Evolutionary conservation across 768 basidiomycete species (phyloP).

Genomic region (Neoboletus magnificus): DNA sequence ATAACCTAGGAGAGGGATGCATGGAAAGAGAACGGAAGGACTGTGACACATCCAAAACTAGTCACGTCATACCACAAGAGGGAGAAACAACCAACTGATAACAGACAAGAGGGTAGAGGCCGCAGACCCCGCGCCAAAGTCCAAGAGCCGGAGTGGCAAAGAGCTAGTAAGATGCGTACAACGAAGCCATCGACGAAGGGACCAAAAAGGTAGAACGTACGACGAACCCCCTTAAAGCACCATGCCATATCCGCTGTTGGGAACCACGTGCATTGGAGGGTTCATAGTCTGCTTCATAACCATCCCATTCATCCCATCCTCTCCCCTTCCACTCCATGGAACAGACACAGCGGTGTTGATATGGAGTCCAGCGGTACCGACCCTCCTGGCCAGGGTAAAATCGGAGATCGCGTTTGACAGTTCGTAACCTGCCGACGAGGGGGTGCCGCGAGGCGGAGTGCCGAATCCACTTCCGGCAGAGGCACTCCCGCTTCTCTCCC

Average conservation of each 20-base stretch:
- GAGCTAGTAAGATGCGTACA: constrained; percentile 8
- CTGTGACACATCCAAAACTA: constrained; percentile 15
- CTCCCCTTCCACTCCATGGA: constrained; percentile 25
- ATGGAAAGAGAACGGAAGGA: constrained; percentile 1
- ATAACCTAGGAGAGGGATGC: constrained; percentile 4
- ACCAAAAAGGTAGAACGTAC: constrained; percentile 4
- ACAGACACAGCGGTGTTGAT: constrained; percentile 24
- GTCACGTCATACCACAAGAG: constrained; percentile 10
- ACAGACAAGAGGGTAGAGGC: constrained; percentile 8
- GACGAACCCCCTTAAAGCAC: constrained; percentile 31
- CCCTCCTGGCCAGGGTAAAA: constrained; percentile 24
- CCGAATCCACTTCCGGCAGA: constrained; percentile 33
- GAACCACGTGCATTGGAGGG: constrained; percentile 38
- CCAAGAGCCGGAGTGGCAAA: constrained; percentile 12
- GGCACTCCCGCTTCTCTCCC: constrained; percentile 38
- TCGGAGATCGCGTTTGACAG: constrained; percentile 30
- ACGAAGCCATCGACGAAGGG: constrained; percentile 4
- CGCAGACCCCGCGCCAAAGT: constrained; percentile 12
- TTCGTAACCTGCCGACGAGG: constrained; percentile 35
- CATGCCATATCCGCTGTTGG: constrained; percentile 38
- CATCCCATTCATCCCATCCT: constrained; percentile 34
- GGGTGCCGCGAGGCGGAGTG: constrained; percentile 29
- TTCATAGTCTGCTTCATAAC: constrained; percentile 34
- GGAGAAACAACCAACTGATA: constrained; percentile 12
- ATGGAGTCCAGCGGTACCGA: constrained; percentile 21